Percentiles rank a stretch among this genome's conserved stretches.
phyloP scores from a whole-genome alignment of 345 rosid species.

The Dimocarpus longan region DNA sequence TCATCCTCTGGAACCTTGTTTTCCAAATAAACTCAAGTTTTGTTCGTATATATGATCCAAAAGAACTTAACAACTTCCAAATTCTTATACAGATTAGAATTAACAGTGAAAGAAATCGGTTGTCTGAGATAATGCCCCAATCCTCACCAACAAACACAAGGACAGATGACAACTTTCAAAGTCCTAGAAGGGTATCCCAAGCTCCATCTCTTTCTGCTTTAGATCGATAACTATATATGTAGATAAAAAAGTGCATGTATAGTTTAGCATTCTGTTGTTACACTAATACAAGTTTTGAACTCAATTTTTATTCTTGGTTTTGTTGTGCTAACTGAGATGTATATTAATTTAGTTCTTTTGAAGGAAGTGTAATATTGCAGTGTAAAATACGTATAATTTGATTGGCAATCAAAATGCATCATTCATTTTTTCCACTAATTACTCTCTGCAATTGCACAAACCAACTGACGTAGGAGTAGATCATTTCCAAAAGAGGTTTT shows the following conservation, averaged over 20 bases:
- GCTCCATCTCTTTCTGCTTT: constrained; percentile 56
- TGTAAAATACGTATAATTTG: background rate
- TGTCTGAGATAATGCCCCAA: constrained; percentile 52
- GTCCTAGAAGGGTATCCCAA: constrained; percentile 50
- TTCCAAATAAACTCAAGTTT: constrained; percentile 7
- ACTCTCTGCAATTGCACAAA: background rate
- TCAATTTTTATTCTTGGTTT: background rate
- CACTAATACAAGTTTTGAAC: background rate
- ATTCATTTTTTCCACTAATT: background rate
- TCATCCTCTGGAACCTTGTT: background rate
- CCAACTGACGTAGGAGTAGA: no score
- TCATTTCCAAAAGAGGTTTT: no score
- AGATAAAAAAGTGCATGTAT: background rate
- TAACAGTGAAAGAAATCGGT: constrained; percentile 51
- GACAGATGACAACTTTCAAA: constrained; percentile 45
- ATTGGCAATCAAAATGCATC: background rate
- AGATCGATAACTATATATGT: constrained; percentile 40
- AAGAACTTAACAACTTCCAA: constrained; percentile 14
- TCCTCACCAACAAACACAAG: constrained; percentile 49
- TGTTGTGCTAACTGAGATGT: no score
- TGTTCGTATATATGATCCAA: background rate
- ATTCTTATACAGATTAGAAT: constrained; percentile 43
- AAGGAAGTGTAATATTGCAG: constrained; percentile 1
- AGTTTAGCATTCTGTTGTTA: background rate
- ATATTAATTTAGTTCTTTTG: background rate